A percentile compares a stretch with the other conserved stretches of the same genome.
Evolutionary conservation across 179 eudicot species (phyloP).

Genomic region (Spergularia azorica): DNA sequence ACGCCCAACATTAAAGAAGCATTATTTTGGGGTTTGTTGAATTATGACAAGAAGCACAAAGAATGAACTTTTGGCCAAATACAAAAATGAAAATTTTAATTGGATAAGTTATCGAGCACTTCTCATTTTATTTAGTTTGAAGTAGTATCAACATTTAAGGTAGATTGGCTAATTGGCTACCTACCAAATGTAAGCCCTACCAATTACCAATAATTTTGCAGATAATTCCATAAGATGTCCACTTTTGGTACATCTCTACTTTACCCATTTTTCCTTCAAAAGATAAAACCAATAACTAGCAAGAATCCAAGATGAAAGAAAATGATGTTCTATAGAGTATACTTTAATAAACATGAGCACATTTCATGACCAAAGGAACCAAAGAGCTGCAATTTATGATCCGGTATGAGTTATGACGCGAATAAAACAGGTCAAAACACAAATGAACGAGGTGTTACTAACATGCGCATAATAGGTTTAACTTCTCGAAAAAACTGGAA

Average conservation of each 20-base stretch:
- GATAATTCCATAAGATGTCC: neutral
- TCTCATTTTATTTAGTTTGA: too few species aligned
- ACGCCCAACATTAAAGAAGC: neutral
- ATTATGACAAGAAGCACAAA: neutral
- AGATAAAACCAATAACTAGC: neutral
- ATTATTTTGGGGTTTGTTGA: neutral
- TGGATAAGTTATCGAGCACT: slow-evolving; percentile 13
- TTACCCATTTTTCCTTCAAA: neutral
- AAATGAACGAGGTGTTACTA: too few species aligned
- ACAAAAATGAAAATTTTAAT: neutral
- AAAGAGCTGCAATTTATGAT: too few species aligned
- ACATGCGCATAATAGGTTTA: too few species aligned
- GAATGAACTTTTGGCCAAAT: neutral
- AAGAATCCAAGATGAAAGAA: neutral
- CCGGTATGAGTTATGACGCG: too few species aligned
- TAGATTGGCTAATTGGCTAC: neutral
- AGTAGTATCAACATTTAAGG: neutral
- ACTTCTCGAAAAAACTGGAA: too few species aligned
- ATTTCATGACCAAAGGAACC: too few species aligned
- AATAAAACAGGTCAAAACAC: too few species aligned
- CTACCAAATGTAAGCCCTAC: slow-evolving; percentile 13
- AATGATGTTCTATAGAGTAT: too few species aligned
- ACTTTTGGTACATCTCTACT: neutral
- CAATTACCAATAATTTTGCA: neutral
- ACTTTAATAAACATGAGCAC: too few species aligned